These are phyloP conservation scores for Aurinia saxatilis DNA, from an alignment of 345 rosid genomes.

Conservation along the genomic window DNA sequence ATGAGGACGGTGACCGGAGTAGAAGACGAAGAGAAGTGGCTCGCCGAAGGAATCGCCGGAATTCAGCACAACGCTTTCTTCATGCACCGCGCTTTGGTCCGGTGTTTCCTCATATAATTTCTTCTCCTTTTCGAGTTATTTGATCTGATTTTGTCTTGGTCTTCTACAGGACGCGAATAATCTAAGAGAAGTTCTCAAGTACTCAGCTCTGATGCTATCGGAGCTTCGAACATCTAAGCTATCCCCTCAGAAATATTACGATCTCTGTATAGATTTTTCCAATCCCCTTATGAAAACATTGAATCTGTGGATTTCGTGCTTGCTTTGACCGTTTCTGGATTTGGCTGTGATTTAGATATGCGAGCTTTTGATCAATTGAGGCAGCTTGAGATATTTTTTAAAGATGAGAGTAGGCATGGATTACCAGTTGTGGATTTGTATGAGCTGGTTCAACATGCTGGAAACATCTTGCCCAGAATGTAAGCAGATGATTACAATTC, in stretches of 20 bases:
- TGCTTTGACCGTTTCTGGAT: slow-evolving; percentile 7
- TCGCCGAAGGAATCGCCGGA: slow-evolving; percentile 93
- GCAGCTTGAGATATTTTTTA: slow-evolving; percentile 78
- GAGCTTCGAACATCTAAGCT: slow-evolving; percentile 93
- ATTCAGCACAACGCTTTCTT: slow-evolving; percentile 84
- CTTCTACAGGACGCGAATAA: slow-evolving; percentile 61
- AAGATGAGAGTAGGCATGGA: slow-evolving; percentile 74
- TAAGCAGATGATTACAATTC: slow-evolving; percentile 29
- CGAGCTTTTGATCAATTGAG: slow-evolving; percentile 83
- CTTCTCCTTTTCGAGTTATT: neutral
- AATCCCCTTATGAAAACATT: neutral
- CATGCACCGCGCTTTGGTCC: slow-evolving; percentile 89
- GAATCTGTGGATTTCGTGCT: slow-evolving; percentile 12
- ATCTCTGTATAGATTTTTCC: slow-evolving; percentile 52
- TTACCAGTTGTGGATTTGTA: slow-evolving; percentile 70
- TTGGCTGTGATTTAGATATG: slow-evolving; percentile 46
- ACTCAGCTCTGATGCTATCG: slow-evolving; percentile 83
- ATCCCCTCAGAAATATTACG: slow-evolving; percentile 87
- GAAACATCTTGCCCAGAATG: slow-evolving; percentile 85
- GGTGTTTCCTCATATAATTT: too few species aligned
- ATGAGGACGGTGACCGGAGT: slow-evolving; percentile 41
- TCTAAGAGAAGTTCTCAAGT: slow-evolving; percentile 84
- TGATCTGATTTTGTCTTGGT: neutral
- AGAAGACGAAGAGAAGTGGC: slow-evolving; percentile 93
- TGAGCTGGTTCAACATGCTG: slow-evolving; percentile 95